Percentiles rank a stretch among this genome's conserved stretches.
Conservation (phyloP, 108 stramenopile genomes). For the Skeletonema potamos region DNA sequence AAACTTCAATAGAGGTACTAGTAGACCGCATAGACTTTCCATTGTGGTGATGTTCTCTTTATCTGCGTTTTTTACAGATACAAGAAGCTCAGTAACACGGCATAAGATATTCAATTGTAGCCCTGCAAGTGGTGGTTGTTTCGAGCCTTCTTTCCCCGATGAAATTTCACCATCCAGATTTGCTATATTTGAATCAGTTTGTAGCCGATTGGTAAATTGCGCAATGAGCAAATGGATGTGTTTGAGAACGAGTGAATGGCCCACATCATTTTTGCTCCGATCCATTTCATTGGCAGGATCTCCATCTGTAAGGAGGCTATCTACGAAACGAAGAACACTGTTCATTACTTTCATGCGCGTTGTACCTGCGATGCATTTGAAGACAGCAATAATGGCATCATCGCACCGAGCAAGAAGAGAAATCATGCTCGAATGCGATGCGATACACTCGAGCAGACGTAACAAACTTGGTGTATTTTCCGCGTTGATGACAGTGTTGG, state of each 20-base stretch:
- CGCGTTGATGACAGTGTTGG: conserved; percentile 64
- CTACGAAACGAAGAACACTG: conserved; percentile 56
- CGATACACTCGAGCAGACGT: conserved; percentile 56
- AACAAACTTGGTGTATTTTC: conserved; percentile 75
- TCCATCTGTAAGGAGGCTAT: conserved; percentile 58
- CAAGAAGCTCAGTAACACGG: conserved; percentile 61
- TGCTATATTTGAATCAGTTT: conserved; percentile 22
- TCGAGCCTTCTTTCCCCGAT: conserved; percentile 18
- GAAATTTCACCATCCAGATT: conserved; percentile 24
- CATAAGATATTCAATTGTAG: conserved; percentile 65
- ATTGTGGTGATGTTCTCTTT: conserved; percentile 28
- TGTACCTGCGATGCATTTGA: conserved; percentile 62
- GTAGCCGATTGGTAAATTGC: conserved; percentile 60
- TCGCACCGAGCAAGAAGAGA: conserved; percentile 46
- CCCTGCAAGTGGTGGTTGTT: conserved; percentile 14
- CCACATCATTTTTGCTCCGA: conserved; percentile 12
- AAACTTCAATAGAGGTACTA: conserved; percentile 70
- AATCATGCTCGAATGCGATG: conserved; percentile 48
- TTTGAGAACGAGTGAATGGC: conserved; percentile 23
- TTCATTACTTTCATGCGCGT: conserved; percentile 56
- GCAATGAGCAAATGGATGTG: conserved; percentile 59
- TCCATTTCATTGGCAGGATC: conserved; percentile 10
- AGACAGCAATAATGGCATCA: conserved; percentile 51
- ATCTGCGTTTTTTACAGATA: conserved; percentile 30
- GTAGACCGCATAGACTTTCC: conserved; percentile 55